Conservation (phyloP, 257 asterid genomes). For the Jacaranda mimosifolia region DNA sequence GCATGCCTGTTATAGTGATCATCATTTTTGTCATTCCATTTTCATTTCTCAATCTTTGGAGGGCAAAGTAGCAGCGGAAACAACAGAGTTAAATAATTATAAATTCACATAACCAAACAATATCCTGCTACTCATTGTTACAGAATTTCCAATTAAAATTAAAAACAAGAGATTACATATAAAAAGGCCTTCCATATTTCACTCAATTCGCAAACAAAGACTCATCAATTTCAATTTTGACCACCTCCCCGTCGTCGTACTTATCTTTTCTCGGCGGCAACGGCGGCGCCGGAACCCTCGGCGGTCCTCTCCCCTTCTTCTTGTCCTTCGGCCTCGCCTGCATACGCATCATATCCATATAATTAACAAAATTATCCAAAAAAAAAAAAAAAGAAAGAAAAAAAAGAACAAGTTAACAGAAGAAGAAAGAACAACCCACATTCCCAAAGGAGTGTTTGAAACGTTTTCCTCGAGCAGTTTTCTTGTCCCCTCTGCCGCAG, state of each 20-base stretch:
- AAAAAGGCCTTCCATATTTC: background rate
- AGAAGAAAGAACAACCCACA: conserved; percentile 50
- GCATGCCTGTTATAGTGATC: too few species aligned
- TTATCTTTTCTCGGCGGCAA: conserved; percentile 88
- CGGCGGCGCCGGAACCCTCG: conserved; percentile 91
- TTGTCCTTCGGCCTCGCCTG: conserved; percentile 92
- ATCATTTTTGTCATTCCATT: too few species aligned
- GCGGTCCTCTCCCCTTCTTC: conserved; percentile 97
- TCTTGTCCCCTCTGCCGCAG: conserved; percentile 97
- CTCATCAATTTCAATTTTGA: conserved; percentile 81
- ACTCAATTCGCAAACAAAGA: conserved; percentile 43
- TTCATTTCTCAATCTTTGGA: too few species aligned
- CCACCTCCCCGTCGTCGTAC: conserved; percentile 83
- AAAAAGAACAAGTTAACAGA: background rate
- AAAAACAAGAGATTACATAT: background rate
- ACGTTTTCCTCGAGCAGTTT: conserved; percentile 95
- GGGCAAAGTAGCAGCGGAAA: too few species aligned
- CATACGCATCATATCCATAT: conserved; percentile 3
- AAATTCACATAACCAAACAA: background rate
- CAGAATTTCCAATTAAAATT: background rate
- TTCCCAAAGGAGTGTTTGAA: conserved; percentile 95
- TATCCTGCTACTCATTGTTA: background rate
- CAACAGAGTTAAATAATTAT: background rate
- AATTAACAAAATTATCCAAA: background rate
- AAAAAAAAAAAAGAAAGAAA: background rate